Base-by-base conservation (phyloP, 2,329 filamentous ascomycete genomes). In the Xylariaceae sp. region DNA sequence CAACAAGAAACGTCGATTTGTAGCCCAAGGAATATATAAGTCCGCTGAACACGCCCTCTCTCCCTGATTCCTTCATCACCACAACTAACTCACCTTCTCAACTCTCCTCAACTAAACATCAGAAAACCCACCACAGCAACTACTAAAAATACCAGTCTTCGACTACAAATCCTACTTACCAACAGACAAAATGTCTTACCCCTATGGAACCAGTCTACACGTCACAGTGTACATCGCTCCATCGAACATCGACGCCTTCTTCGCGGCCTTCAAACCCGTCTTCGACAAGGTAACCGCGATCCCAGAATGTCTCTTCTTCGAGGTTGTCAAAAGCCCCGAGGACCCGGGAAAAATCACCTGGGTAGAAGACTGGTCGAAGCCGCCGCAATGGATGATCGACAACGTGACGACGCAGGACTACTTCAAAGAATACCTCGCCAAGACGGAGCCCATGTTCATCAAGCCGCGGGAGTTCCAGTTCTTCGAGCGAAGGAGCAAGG, bases 231-330 rank as follows among this genome's bases (percentile, higher is more conserved):
- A 62, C 42, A 55, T 71, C 7, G 62, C 59, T 0, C 65, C 68
- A 3, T 60, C 66, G 34, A 63, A 69, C 54, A 56, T 66, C n/a
- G 58, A 60, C 11, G 53, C 34, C 2, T 70, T 70, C 56, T 55
- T 68, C 1, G 62, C 45, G 9, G 64, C 61, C 44, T 73, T 76
- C 59, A 74, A 74, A 18, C 68, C 71, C 0, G 67, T 69, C 15
- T 78, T 75, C 57, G 72, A 77, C n/a, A 62, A 64, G 7, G 73
- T 77, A 2, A 65, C 69, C 4, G 71, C 68, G 0, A 77, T 79
- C 65, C 73, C 75, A 1, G 73, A 77, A 54, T 75, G 73, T 62
- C 67, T 71, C 0, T 78, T 75, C 67, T 79, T 79, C 64, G 72
- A 78, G 62, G 65, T 78, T 3, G 77, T 73, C 45, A 68, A 70